Conservation (phyloP, 345 rosid species). For the Brassica incana region DNA sequence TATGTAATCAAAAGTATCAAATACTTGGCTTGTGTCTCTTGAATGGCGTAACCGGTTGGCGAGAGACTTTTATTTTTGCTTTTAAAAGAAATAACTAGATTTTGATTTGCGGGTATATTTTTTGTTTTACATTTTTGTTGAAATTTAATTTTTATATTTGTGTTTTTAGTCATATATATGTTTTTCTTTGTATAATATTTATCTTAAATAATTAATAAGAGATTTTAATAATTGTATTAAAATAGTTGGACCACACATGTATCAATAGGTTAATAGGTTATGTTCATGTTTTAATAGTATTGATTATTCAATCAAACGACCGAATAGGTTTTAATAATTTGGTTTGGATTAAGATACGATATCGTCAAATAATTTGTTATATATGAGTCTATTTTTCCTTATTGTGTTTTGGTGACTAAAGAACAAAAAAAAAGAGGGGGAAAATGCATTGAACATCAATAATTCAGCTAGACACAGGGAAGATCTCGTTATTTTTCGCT, state of each 20-base stretch:
- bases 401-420: conserved; percentile 2
- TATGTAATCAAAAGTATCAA: neutral
- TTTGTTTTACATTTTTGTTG: too few relatives aligned
- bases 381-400: neutral
- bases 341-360: neutral
- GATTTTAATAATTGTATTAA: too few relatives aligned
- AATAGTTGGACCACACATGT: too few relatives aligned
- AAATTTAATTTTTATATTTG: too few relatives aligned
- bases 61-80: neutral
- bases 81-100: neutral
- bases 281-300: too few relatives aligned
- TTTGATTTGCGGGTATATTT: too few relatives aligned
- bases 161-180: too few relatives aligned
- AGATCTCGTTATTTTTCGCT: conserved; percentile 32
- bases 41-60: neutral
- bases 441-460: conserved; percentile 31
- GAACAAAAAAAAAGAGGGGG: neutral
- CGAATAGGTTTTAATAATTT: neutral
- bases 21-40: conserved; percentile 8
- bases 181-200: too few relatives aligned
- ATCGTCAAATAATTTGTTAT: neutral
- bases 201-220: too few relatives aligned
- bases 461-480: conserved; percentile 35
- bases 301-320: neutral
- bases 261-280: too few relatives aligned